These are phyloP conservation scores for Cercospora brassicicola DNA, from an alignment of 2,329 filamentous ascomycete species.

Conservation along the genomic window DNA sequence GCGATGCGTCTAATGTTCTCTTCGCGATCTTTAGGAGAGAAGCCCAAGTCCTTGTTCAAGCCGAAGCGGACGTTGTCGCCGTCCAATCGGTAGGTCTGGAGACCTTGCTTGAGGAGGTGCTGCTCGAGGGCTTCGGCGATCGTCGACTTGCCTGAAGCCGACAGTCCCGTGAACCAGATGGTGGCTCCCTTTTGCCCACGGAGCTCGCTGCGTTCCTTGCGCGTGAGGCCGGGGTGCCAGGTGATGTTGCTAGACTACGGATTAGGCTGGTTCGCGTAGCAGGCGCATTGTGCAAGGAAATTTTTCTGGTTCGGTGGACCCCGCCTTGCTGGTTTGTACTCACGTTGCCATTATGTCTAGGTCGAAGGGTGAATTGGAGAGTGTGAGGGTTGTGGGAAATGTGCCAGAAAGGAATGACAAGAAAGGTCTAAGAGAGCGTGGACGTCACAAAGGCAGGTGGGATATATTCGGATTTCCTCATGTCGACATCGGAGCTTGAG, in stretches of 20 bases:
- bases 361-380: neutral
- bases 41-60: constrained; percentile 95
- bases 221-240: constrained; percentile 80
- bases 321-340: constrained; percentile 12
- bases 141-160: constrained; percentile 94
- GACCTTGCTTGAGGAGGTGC: constrained; percentile 82
- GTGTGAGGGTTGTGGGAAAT: neutral
- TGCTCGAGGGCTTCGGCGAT: constrained; percentile 96
- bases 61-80: constrained; percentile 98
- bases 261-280: constrained; percentile 14
- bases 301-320: neutral
- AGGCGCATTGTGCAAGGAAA: neutral
- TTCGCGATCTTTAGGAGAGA: constrained; percentile 87
- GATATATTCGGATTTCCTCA: neutral
- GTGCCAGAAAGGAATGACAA: neutral
- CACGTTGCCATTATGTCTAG: constrained; percentile 27
- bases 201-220: constrained; percentile 69
- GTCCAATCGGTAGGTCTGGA: constrained; percentile 88
- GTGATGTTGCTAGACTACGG: constrained; percentile 72
- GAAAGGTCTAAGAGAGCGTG: neutral
- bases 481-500: constrained; percentile 7
- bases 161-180: constrained; percentile 96
- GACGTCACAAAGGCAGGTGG: neutral
- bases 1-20: constrained; percentile 98
- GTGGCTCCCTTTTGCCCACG: constrained; percentile 89